A percentile compares a stretch with the other conserved stretches of the same genome.
These are phyloP conservation scores for Colletotrichum noveboracense DNA, from an alignment of 2,329 filamentous ascomycete species.

Conservation along the genomic window DNA sequence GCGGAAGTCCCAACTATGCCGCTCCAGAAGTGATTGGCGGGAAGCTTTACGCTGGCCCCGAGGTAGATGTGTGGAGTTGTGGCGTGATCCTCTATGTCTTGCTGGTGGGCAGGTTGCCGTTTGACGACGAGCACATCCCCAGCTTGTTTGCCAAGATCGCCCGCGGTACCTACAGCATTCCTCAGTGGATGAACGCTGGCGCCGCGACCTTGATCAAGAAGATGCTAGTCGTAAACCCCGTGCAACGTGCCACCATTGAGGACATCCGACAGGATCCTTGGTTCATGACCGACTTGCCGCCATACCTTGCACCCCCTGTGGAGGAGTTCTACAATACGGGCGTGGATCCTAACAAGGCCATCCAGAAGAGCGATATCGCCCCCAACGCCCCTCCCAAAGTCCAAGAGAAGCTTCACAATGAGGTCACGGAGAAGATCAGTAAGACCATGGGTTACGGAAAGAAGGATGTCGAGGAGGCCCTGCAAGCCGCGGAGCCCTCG, in stretches of 20 bases:
- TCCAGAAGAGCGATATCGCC: slow-evolving; percentile 81
- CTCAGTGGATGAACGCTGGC: slow-evolving; percentile 86
- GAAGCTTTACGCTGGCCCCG: slow-evolving; percentile 95
- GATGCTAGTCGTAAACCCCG: slow-evolving; percentile 95
- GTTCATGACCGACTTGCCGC: slow-evolving; percentile 87
- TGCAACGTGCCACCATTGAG: slow-evolving; percentile 90
- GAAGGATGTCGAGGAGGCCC: slow-evolving; percentile 91
- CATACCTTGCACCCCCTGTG: slow-evolving; percentile 84
- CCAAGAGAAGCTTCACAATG: slow-evolving; percentile 88
- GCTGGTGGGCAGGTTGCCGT: slow-evolving; percentile 83
- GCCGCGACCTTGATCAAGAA: slow-evolving; percentile 84
- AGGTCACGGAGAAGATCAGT: slow-evolving; percentile 93
- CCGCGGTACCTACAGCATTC: slow-evolving; percentile 90
- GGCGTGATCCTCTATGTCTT: slow-evolving; percentile 90
- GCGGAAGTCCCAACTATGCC: slow-evolving; percentile 97
- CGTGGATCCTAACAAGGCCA: slow-evolving; percentile 91
- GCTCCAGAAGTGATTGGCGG: slow-evolving; percentile 97
- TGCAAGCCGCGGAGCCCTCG: slow-evolving; percentile 90
- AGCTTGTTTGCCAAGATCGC: slow-evolving; percentile 98
- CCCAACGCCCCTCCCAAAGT: slow-evolving; percentile 79
- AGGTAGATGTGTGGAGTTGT: slow-evolving; percentile 98
- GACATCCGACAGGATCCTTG: slow-evolving; percentile 94
- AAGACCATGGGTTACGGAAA: slow-evolving; percentile 98
- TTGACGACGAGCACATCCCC: slow-evolving; percentile 98
- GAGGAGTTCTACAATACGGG: slow-evolving; percentile 95